Evolutionary conservation across 352 stramenopile genomes (phyloP), one percentile per base, ranked within the genome.

Genomic region (Phytophthora colocasiae): DNA sequence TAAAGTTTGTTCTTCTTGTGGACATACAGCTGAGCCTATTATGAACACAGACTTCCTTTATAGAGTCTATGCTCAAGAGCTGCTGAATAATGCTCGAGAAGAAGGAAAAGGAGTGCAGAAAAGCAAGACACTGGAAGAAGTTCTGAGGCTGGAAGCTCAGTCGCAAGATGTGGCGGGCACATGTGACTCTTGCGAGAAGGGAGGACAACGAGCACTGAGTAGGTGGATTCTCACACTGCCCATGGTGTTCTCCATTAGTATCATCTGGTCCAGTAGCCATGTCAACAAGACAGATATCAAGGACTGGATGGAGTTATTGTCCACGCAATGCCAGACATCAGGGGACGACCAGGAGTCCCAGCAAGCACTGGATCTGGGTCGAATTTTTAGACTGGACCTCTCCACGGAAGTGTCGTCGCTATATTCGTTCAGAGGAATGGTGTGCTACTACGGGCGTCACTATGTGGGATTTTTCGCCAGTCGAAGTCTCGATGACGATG

Each of bases 31-130:
- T 10, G 87, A 95, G 58, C 87, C 87, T 15, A 34, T 91, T 10
- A 92, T 95, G 83, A 92, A 92, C 69, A 92, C 81, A 39, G 85
- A 95, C 69, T 93, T 93, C 65, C 53, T 95, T 12, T 95, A 95
- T 56, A 67, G 87, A 22, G 85, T 95, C 0, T 95, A 95, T 66
- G 85, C 85, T 3, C 81, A 91, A 24, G 85, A 93, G 57, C 53
- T 93, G 17, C 63, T 93, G 27, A 64, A 62, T 15, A 63, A 59
- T 52, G 56, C 51, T 24, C 41, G 56, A 26, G 41, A 26, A 8
- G 59, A 44, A 12, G 27, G 12, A 22, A 8, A 58, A 11, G 65
- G 53, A 27, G 48, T 44, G 19, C 36, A 70, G 38, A 75, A 64
- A 22, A 49, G 27, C 2, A 41, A 68, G 70, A 87, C 81, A 32